phyloP scores from a whole-genome alignment of 2,329 filamentous ascomycete genomes.

The Orbilia ellipsospora region DNA sequence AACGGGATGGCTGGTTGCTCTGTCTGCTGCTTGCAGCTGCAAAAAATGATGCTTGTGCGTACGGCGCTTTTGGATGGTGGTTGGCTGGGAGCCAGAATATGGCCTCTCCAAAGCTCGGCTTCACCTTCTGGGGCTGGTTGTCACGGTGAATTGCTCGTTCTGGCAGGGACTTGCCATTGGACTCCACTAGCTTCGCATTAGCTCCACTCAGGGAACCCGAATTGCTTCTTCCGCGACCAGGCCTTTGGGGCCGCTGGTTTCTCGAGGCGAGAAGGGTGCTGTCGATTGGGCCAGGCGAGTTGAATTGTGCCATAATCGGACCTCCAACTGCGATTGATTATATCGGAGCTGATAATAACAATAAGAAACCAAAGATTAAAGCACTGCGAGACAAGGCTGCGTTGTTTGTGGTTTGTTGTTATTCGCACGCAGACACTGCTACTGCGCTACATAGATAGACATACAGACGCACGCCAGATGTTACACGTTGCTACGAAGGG shows the following conservation, averaged over 20 bases:
- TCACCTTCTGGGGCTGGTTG: constrained; percentile 51
- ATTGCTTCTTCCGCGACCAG: constrained; percentile 51
- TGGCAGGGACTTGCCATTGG: constrained; percentile 52
- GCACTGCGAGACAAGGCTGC: not conserved
- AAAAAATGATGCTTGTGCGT: constrained; percentile 24
- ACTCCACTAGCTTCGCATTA: constrained; percentile 43
- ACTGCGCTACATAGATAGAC: too few species aligned
- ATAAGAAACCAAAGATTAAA: not conserved
- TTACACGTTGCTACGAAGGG: not conserved
- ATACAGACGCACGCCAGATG: not conserved
- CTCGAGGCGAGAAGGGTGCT: constrained; percentile 51
- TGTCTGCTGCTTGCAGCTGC: constrained; percentile 27
- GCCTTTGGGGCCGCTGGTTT: constrained; percentile 35
- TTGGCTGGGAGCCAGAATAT: constrained; percentile 29
- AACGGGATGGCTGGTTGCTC: constrained; percentile 41
- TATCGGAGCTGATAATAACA: not conserved
- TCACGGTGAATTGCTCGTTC: constrained; percentile 54
- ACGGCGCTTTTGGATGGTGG: constrained; percentile 47
- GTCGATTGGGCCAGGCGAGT: constrained; percentile 29
- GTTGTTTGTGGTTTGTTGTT: constrained; percentile 4
- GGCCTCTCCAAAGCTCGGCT: constrained; percentile 17
- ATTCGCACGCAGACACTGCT: not conserved
- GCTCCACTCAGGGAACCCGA: constrained; percentile 27
- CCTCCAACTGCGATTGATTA: constrained; percentile 53
- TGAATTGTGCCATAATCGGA: constrained; percentile 1